Base-by-base conservation (phyloP, 345 rosid species). In the Sapria himalayana region DNA sequence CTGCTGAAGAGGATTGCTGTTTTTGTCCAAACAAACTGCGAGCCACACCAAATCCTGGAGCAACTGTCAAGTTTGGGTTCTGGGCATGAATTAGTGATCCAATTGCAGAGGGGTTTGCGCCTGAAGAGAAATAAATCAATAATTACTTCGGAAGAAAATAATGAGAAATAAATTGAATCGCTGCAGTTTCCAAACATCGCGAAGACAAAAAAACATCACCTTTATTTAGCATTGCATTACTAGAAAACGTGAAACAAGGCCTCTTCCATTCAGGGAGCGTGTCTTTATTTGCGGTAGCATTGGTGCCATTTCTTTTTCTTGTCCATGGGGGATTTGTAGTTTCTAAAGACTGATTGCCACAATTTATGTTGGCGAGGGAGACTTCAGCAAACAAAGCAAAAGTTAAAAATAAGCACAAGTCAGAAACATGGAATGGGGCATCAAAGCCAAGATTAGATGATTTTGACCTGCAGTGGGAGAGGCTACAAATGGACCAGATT, bases 11-110 rank as follows among this genome's bases (percentile, higher is more conserved):
- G 15, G 66, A 53, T 1, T 43, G 7, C 37, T 25, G 33, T 37
- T 56, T 46, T 57, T 62, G 72, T 56, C 62, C 59, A 55, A 79
- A 79, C 65, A 82, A 65, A 57, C 78, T 63, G 71, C 82, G 78
- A 3, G 73, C 91, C 33, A 75, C 72, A 15, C 58, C 53, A 7
- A 85, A 70, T 31, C 55, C 65, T 9, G 62, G 58, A 39, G 41
- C 45, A 6, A 55, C 19, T 0, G 55, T 33, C 25, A 38, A 57
- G 58, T 29, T 43, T 24, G 44, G 32, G 17, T 49, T 37, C 5
- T 33, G n/a, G 25, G 44, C 37, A 11, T 46, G 34, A 1, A 52
- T 14, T 37, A 56, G 51, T 35, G 59, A 19, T 31, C 29, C 61
- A 38, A 49, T 46, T 19, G 24, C 39, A 1, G 69, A 29, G 8